A percentile compares a stretch with the other conserved stretches of the same genome.
These are phyloP conservation scores for Leptographium lundbergii DNA, from an alignment of 2,329 filamentous ascomycete species.

Conservation along the genomic window DNA sequence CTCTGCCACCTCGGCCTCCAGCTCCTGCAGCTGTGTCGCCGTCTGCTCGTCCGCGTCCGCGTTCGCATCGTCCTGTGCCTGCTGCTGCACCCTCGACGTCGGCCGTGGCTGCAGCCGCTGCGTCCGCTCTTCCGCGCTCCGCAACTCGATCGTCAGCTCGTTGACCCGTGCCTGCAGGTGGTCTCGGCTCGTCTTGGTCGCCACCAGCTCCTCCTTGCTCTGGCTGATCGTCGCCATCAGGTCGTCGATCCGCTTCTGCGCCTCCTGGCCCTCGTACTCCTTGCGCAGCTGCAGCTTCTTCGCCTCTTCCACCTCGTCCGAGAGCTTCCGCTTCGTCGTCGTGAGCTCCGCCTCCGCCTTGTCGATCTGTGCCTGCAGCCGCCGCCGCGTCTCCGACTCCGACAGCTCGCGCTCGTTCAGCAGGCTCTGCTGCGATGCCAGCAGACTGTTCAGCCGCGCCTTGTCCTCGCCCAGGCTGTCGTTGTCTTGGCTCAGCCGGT, in stretches of 20 bases:
- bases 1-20: slow-evolving; percentile 72
- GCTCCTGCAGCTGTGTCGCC: slow-evolving; percentile 56
- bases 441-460: slow-evolving; percentile 66
- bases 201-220: slow-evolving; percentile 74
- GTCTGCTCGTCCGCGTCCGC: slow-evolving; percentile 29
- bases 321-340: slow-evolving; percentile 68
- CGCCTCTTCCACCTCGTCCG: slow-evolving; percentile 68
- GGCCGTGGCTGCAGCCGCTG: slow-evolving; percentile 70
- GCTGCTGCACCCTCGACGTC: slow-evolving; percentile 42
- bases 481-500: slow-evolving; percentile 77
- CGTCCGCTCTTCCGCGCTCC: slow-evolving; percentile 77
- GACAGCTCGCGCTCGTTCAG: slow-evolving; percentile 83
- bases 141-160: slow-evolving; percentile 77
- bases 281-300: slow-evolving; percentile 75
- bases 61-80: slow-evolving; percentile 12
- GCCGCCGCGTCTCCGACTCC: slow-evolving; percentile 69
- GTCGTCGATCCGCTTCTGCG: slow-evolving; percentile 85
- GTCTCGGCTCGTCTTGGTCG: slow-evolving; percentile 76
- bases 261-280: slow-evolving; percentile 81
- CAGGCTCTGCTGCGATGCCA: slow-evolving; percentile 74
- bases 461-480: slow-evolving; percentile 76
- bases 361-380: slow-evolving; percentile 68
- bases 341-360: slow-evolving; percentile 66
- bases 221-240: slow-evolving; percentile 68
- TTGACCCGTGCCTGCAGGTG: slow-evolving; percentile 81